Evolutionary conservation across 148 eudicot genomes (phyloP), one percentile per base, ranked within the genome.

Genomic region (Cornus suecica): DNA sequence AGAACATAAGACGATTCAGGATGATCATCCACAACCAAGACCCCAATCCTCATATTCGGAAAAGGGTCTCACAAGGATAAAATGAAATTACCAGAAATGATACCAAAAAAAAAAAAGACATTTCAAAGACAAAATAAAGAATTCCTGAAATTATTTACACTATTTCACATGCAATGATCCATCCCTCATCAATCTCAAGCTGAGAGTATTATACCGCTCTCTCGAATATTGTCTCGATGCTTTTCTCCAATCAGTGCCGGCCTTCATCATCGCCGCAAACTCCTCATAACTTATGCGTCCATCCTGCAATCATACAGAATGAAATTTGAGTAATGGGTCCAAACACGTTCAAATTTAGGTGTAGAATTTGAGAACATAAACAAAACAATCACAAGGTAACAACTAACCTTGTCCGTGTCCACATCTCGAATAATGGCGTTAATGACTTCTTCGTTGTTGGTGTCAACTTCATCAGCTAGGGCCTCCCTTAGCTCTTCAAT

Each of bases 241-340:
- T 68, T 85, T 85, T 76, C 88, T 82, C 88, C 88, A 85, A 77
- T 85, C 88, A 2, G 88, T 85, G 14, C 88, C 88, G 14, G 88
- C 83, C 72, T 85, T 85, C 88, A 85, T 85, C 88, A 85, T 85
- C 2, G 78, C 51, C 5, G 81, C 86, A 72, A 85, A 85, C 76
- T 85, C 88, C 27, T 85, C 88, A 45, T 80, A 85, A 75, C 88
- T 85, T 68, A 85, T 85, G 32, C 80, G 71, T 11, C 90, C 90
- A 68, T 87, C 90, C 90, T 87, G 83, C 30, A 42, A 61, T 14
- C 16, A 48, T 48, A 48, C 15, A 18, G 15, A 48, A 48, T 48
- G 54, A 16, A 48, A 48, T 48, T 37, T 48, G 15, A 48, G 54
- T 11, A 48, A 48, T 37, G 20, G 54, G 15, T 48, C 15, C 54